phyloP scores from a whole-genome alignment of 1,139 yeast species.

The Debaryomyces coudertii region DNA sequence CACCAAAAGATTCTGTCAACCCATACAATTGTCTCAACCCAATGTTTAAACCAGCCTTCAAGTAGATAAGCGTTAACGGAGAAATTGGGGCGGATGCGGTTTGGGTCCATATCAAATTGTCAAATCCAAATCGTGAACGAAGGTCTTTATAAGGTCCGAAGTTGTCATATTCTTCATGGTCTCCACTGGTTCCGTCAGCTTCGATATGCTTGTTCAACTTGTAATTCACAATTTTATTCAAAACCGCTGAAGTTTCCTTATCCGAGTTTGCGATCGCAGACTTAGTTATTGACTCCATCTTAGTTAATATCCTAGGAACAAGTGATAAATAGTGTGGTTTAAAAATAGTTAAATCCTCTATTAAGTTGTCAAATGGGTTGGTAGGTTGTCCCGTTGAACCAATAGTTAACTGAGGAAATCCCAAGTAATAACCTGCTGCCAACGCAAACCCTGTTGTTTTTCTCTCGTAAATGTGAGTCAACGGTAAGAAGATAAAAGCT shows the following conservation, averaged over 20 bases:
- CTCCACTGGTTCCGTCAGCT: constrained; percentile 33
- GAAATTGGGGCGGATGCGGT: constrained; percentile 52
- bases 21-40: constrained; percentile 52
- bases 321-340: constrained; percentile 40
- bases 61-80: constrained; percentile 42
- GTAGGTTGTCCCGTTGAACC: constrained; percentile 30
- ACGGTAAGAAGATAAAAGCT: constrained; percentile 54
- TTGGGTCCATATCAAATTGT: constrained; percentile 28
- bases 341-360: constrained; percentile 41
- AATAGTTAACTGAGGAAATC: constrained; percentile 42
- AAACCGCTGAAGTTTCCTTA: constrained; percentile 34
- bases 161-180: constrained; percentile 23
- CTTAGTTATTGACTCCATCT: constrained; percentile 49
- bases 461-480: constrained; percentile 72
- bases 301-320: constrained; percentile 45
- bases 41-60: constrained; percentile 41
- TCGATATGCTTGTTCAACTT: constrained; percentile 35
- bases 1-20: constrained; percentile 50
- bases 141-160: constrained; percentile 14
- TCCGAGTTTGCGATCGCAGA: constrained; percentile 45
- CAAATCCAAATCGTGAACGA: constrained; percentile 33
- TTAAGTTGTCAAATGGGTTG: constrained; percentile 18
- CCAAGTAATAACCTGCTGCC: constrained; percentile 35
- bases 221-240: constrained; percentile 33
- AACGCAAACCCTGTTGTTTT: constrained; percentile 29